These are phyloP conservation scores for Cyclaneusma minus DNA, from an alignment of 2,329 filamentous ascomycete genomes.

Conservation along the genomic window DNA sequence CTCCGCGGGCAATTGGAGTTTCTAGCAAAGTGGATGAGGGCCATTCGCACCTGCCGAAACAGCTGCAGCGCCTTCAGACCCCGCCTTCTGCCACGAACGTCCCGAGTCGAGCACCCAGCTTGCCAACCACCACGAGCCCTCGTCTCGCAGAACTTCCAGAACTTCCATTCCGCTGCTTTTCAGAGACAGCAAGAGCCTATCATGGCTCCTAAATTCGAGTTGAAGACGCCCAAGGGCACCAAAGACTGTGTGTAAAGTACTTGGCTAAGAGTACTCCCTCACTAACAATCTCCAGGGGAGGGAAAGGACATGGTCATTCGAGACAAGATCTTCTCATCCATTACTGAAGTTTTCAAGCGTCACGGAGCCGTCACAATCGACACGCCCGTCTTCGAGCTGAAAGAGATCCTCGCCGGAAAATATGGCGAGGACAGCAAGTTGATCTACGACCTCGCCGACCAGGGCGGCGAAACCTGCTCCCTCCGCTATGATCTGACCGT, in stretches of 20 bases:
- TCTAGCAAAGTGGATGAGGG: too few species aligned
- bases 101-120: too few species aligned
- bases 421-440: constrained; percentile 88
- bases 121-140: too few species aligned
- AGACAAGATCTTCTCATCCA: constrained; percentile 63
- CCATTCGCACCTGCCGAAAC: too few species aligned
- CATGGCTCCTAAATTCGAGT: constrained; percentile 39
- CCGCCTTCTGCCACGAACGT: too few species aligned
- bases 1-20: too few species aligned
- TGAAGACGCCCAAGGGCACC: constrained; percentile 86
- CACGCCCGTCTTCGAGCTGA: constrained; percentile 73
- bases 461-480: constrained; percentile 73
- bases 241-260: constrained; percentile 48
- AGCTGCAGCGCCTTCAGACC: too few species aligned
- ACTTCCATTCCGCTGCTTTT: too few species aligned
- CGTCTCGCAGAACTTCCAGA: too few species aligned
- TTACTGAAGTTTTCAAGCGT: constrained; percentile 67
- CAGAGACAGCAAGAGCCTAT: constrained; percentile 14
- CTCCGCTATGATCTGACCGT: constrained; percentile 80
- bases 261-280: constrained; percentile 11
- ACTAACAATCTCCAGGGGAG: constrained; percentile 32
- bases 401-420: constrained; percentile 75
- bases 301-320: constrained; percentile 66
- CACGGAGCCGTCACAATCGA: constrained; percentile 69
- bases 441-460: constrained; percentile 79